Base-by-base conservation (phyloP, 2,329 filamentous ascomycete species). In the Tolypocladium ophioglossoides region DNA sequence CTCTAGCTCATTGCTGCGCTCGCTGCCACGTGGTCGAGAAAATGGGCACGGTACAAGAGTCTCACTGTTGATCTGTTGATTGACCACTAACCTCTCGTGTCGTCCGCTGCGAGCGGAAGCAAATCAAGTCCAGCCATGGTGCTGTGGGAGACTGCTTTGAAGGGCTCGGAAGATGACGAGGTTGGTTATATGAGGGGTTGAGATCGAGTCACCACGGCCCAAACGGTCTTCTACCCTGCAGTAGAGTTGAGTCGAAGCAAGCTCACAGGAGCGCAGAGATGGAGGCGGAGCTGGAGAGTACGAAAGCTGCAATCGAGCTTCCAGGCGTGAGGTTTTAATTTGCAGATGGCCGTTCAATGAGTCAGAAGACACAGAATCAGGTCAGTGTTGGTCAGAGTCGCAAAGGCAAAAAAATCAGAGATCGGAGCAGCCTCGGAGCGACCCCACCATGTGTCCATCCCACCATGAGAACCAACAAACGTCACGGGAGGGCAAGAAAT, bases 61-160 rank as follows among this genome's bases (percentile, higher is more conserved):
- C 40, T 24, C 30, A n/a, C 37, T 22, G 38, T 38, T 18, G 18
- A 50, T 24, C 14, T 2, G 18, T 2, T 37, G 2, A 32, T 39
- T 41, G 20, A 41, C 55, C 18, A 69, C 70, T 70, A 51, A 72
- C 70, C 66, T 69, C 70, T 67, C 52, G 69, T 71, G 56, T 78
- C 75, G 64, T 78, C 76, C 51, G 74, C 71, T 56, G 68, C 68
- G 56, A 73, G 67, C 53, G 72, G 68, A 54, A 65, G 63, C 63
- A 72, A 69, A 51, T 74, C 69, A 57, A 69, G 61, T 61, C 69
- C 70, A 56, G 74, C 68, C 74, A 76, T 75, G 49, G 52, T 69
- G 58, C 44, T 32, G 44, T 48, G 44, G 10, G 44, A 34, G 44
- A 10, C 30, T 12, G 44, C 18, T 32, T 20, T 11, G 27, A 27